Base-by-base conservation (phyloP, 495 filamentous ascomycete species). In the Penicillium macrosclerotiorum region DNA sequence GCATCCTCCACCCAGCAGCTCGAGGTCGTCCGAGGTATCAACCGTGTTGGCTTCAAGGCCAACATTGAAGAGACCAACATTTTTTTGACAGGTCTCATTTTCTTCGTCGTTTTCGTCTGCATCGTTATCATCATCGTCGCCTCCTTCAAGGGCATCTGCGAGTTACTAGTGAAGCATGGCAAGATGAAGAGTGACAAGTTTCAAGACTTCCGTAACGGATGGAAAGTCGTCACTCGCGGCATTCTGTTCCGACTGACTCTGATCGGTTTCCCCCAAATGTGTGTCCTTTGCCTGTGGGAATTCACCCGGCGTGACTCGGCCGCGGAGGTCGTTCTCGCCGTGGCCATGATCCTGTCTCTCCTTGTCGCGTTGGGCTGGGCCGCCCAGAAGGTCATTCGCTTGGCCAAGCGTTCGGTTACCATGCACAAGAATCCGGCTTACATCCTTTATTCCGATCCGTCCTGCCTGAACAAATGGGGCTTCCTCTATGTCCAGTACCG, bases 401-500 rank as follows among this genome's bases (percentile, higher is more conserved):
- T 98, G 40, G 93, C 93, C 13, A 88, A 85, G 51, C 86, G 89
- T 42, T 96, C 91, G 4, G 83, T 95, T 43, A 68, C 79, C 8
- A 87, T 95, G 79, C 92, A 98, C 77, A 89, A 89, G 62, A 98
- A 96, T 64, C 92, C 93, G 8, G 92, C 90, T 35, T 97, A 96
- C 59, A 96, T 96, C 54, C 80, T 98, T 27, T 98, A 95, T 74
- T 96, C 93, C 6, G 93, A 98, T 58, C 89, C 90, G 8, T 77
- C 86, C 37, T 83, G 87, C 25, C 72, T 98, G 47, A 96, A 98
- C 81, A 95, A 96, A 72, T 96, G 93, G 93, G 93, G 93, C 12
- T 98, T 97, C 72, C 72, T 98, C 22, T 98, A 98, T 62, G 89
- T 98, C 44, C 93, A 96, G 64, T 97, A 95, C 75, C 86, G 91